Evolutionary conservation across 805 yeast species (phyloP), one percentile per base, ranked within the genome.

Genomic region (Novakomyces olei): DNA sequence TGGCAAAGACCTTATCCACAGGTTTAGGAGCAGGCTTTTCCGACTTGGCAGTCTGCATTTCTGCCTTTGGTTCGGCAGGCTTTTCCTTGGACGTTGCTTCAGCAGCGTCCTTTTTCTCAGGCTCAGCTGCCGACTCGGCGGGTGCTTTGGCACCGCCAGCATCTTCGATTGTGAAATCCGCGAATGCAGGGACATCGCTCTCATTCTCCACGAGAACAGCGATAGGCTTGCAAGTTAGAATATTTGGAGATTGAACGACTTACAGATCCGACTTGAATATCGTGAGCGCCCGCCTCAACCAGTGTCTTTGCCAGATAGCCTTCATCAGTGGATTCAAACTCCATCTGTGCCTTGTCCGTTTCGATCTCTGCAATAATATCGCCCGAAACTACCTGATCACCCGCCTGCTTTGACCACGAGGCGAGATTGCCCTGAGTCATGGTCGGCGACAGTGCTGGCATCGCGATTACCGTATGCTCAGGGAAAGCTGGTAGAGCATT

Each of bases 361-460:
- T 85, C 98, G 42, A 85, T 75, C 60, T 85, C 96, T 38, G 94
- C 95, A 44, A 85, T 68, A 30, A 88, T 72, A 51, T 83, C 95
- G 56, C 98, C 98, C 15, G 95, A 88, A 19, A 65, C 48, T 43
- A 88, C 69, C 54, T 68, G 58, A 53, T 88, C 98, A 49, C 98
- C 98, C 25, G 72, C 78, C 29, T 67, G 56, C 62, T 83, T 88
- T 51, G 71, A 66, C 98, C 98, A 88, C 37, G 69, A 62, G 26
- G 85, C 85, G 42, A 88, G 61, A 54, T 70, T 74, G 52, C 98
- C 98, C 51, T 78, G 85, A 39, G 94, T 77, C 99, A 88, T 88
- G 34, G 99, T 88, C 42, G 99, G 98, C n/a, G 96, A 85, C 47
- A 88, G 63, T 6, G 99, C 98, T 31, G 98, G 99, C 98, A 88